A percentile compares a stretch with the other conserved stretches of the same genome.
Conservation (phyloP, 495 filamentous ascomycete species). For the Zalerion maritima region DNA sequence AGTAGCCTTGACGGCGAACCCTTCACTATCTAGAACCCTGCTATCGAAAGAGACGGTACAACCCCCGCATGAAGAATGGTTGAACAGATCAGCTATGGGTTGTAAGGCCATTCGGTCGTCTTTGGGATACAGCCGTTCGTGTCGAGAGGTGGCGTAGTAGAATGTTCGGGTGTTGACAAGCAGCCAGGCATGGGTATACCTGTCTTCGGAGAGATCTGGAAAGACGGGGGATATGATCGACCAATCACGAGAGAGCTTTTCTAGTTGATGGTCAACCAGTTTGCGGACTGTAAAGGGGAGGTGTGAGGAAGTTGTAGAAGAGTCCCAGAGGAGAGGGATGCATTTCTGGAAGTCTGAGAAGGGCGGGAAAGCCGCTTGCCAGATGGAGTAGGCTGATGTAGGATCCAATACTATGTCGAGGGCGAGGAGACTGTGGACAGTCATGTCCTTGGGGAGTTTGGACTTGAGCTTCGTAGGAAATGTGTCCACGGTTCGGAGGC, state of each 20-base stretch:
- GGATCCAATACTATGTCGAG: constrained; percentile 46
- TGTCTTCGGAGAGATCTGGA: constrained; percentile 33
- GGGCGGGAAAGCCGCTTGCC: constrained; percentile 57
- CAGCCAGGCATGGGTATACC: constrained; percentile 47
- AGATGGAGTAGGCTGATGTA: constrained; percentile 25
- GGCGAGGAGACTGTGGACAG: constrained; percentile 57
- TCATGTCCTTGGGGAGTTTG: constrained; percentile 33
- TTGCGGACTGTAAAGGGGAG: constrained; percentile 28
- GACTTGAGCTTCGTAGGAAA: constrained; percentile 37
- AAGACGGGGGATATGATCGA: constrained; percentile 34
- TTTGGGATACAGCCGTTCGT: constrained; percentile 7
- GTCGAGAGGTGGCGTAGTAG: constrained; percentile 22
- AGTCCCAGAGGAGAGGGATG: constrained; percentile 68
- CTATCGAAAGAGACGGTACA: constrained; percentile 8
- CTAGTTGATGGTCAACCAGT: constrained; percentile 45
- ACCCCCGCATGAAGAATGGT: constrained; percentile 37
- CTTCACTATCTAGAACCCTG: too few species aligned
- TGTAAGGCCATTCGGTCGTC: constrained; percentile 53
- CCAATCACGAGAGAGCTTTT: constrained; percentile 52
- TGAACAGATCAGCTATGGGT: constrained; percentile 59
- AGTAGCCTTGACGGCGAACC: constrained; percentile 7
- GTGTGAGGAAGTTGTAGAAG: too few species aligned
- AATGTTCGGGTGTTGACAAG: constrained; percentile 56
- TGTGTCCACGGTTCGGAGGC: constrained; percentile 46
- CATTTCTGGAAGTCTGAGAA: constrained; percentile 39